phyloP scores from a whole-genome alignment of 495 filamentous ascomycete genomes.

The Thozetella sp. region DNA sequence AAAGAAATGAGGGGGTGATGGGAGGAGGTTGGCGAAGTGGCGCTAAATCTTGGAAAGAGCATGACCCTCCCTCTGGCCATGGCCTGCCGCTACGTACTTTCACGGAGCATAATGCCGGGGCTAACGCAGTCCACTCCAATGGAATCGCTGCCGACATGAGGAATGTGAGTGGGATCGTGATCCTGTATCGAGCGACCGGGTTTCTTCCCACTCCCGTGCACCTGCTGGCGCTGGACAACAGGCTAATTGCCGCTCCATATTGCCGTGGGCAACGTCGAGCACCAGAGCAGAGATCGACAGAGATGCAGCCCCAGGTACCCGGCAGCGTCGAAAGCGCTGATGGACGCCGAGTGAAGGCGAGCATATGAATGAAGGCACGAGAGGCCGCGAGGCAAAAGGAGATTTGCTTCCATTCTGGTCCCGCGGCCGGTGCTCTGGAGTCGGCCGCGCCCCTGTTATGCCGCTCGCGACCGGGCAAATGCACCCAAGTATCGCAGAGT shows the following conservation, averaged over 20 bases:
- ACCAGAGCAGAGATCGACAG: neutral
- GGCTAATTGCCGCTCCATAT: conserved; percentile 1
- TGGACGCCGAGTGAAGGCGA: too few relatives aligned
- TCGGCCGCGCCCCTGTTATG: neutral
- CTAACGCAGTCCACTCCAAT: conserved; percentile 3
- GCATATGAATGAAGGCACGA: too few relatives aligned
- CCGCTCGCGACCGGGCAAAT: neutral
- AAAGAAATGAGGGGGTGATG: neutral
- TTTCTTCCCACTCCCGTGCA: neutral
- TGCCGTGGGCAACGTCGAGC: neutral
- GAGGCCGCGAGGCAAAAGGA: too few relatives aligned
- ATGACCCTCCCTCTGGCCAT: neutral
- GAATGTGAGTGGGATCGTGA: neutral
- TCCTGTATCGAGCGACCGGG: neutral
- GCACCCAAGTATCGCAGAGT: neutral
- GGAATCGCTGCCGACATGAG: neutral
- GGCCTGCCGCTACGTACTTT: neutral
- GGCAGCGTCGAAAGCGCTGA: too few relatives aligned
- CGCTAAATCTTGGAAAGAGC: neutral
- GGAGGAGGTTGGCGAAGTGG: neutral
- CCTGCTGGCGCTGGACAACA: neutral
- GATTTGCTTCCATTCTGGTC: neutral
- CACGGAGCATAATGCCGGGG: conserved; percentile 1
- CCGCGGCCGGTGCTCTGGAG: neutral
- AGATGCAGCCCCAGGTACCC: neutral